These are phyloP conservation scores for Venturia carpophila DNA, from an alignment of 2,329 filamentous ascomycete species.

Conservation along the genomic window DNA sequence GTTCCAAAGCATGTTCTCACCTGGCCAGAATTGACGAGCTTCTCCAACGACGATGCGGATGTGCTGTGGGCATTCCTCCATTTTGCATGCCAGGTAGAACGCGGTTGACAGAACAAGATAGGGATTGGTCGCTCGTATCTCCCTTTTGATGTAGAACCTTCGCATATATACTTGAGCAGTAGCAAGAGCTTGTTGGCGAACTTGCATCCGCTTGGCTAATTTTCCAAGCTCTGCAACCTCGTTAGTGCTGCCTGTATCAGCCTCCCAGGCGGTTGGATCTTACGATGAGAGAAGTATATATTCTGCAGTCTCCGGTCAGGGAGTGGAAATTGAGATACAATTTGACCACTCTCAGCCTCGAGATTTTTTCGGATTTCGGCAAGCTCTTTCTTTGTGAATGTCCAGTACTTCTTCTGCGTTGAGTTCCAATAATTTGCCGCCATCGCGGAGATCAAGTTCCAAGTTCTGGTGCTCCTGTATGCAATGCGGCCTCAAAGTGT, in stretches of 20 bases:
- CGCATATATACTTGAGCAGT: constrained; percentile 94
- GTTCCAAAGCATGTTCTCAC: constrained; percentile 32
- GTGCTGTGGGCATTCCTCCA: constrained; percentile 95
- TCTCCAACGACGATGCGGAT: constrained; percentile 86
- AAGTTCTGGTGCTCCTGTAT: not conserved
- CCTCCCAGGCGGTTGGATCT: constrained; percentile 28
- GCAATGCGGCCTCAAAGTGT: not conserved
- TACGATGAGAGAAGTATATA: constrained; percentile 89
- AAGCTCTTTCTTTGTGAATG: constrained; percentile 76
- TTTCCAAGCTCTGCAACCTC: constrained; percentile 60
- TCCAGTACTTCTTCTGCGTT: constrained; percentile 83
- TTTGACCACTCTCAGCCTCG: constrained; percentile 55
- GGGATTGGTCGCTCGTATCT: constrained; percentile 86
- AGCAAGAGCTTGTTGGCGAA: constrained; percentile 85
- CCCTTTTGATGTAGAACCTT: constrained; percentile 84
- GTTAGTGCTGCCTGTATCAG: not conserved
- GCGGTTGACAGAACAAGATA: constrained; percentile 90
- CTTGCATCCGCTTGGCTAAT: constrained; percentile 72
- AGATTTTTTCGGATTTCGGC: constrained; percentile 66
- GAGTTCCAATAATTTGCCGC: constrained; percentile 96
- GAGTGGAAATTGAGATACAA: constrained; percentile 72
- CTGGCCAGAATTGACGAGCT: constrained; percentile 75
- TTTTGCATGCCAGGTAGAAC: constrained; percentile 92
- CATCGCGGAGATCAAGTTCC: constrained; percentile 48
- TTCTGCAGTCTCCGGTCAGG: constrained; percentile 75